Evolutionary conservation across 352 stramenopile species (phyloP), one percentile per base, ranked within the genome.

Genomic region (Thalassiosira oceanica): DNA sequence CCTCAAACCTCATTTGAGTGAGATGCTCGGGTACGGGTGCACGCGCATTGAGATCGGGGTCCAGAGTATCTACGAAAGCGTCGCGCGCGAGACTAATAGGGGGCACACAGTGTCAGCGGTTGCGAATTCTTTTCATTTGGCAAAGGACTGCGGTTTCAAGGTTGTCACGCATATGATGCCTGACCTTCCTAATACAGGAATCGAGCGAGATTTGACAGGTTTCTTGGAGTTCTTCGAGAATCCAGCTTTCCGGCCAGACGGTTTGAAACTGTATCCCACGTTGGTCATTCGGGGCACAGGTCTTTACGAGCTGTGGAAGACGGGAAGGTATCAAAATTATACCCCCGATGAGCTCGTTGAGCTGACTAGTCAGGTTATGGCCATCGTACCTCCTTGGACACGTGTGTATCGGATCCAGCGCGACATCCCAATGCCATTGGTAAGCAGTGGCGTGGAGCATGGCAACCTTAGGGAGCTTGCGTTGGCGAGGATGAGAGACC

Each of bases 91-190:
- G 63, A 97, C 93, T 26, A 94, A 93, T 79, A 72, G 95, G 21
- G 95, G 95, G 5, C 95, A 98, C 78, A 98, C 95, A 0, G 94
- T 98, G 8, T 91, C 89, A 3, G 94, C 94, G 6, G 95, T 95
- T 5, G 84, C 76, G 35, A 80, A 91, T 69, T 94, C 86, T 3
- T 95, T 95, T 65, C 80, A 93, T 51, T 61, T 94, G 24, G 83
- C 88, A 6, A 97, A 98, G 73, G 95, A 98, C 81, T 97, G 93
- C 56, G 95, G 95, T 0, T 98, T 97, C 86, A 98, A 98, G 85
- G 95, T 98, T 27, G 94, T 98, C 3, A 96, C 91, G 7, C 95
- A 98, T 78, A 96, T 98, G 92, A 98, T 98, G 95, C 95, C 95
- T 0, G 95, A 98, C 75, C 71, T 98, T 45, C 95, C 95, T 0